These are phyloP conservation scores for Gleditsia sinensis DNA, from an alignment of 306 rosid species.

Conservation along the genomic window DNA sequence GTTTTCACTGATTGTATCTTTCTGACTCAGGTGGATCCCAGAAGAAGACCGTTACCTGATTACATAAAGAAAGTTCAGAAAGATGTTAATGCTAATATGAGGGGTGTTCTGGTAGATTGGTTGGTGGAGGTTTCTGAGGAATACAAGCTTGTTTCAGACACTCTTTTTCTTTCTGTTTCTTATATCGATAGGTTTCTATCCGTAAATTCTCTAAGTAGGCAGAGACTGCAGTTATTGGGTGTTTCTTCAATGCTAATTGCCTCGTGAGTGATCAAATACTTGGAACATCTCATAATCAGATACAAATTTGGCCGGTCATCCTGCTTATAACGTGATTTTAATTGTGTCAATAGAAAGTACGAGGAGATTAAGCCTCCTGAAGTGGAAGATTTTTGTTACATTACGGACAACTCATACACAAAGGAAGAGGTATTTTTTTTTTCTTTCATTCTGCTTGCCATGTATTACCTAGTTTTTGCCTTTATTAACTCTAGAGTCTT, in stretches of 20 bases:
- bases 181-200: slow-evolving; percentile 77
- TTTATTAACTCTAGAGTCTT: background rate
- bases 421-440: slow-evolving; percentile 59
- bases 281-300: background rate
- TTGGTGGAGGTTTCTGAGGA: slow-evolving; percentile 92
- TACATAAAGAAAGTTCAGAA: slow-evolving; percentile 68
- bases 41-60: slow-evolving; percentile 64
- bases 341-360: slow-evolving; percentile 57
- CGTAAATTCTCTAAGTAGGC: slow-evolving; percentile 41
- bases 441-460: background rate
- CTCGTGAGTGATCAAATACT: slow-evolving; percentile 56
- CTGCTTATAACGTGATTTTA: background rate
- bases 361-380: slow-evolving; percentile 90
- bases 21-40: slow-evolving; percentile 58
- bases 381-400: slow-evolving; percentile 77
- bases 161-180: slow-evolving; percentile 61
- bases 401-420: slow-evolving; percentile 75
- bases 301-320: background rate
- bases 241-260: slow-evolving; percentile 85
- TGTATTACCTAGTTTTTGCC: background rate
- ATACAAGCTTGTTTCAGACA: slow-evolving; percentile 72
- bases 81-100: slow-evolving; percentile 73
- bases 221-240: slow-evolving; percentile 71
- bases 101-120: slow-evolving; percentile 89
- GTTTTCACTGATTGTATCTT: background rate